Evolutionary conservation across 1,139 yeast genomes (phyloP).

Genomic region (Hyphopichia pseudoburtonii): DNA sequence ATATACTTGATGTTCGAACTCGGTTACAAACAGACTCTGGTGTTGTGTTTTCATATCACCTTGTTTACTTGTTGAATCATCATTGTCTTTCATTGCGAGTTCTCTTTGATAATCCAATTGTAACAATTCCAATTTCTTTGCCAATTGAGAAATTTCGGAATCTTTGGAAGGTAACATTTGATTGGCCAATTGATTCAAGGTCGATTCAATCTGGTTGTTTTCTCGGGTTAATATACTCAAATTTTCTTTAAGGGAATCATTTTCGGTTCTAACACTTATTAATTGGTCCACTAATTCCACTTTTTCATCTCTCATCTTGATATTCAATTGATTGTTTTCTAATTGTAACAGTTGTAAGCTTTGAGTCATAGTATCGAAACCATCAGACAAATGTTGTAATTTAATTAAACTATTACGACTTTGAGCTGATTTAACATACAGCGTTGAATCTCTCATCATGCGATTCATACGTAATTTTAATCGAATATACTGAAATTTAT

Average conservation of each 20-base stretch:
- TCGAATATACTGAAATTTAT: conserved; percentile 46
- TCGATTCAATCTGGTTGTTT: conserved; percentile 16
- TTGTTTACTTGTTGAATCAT: no score
- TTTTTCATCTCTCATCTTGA: conserved; percentile 6
- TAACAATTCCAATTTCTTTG: conserved; percentile 13
- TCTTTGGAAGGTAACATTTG: conserved; percentile 23
- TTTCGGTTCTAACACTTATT: conserved; percentile 16
- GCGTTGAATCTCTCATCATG: conserved; percentile 18
- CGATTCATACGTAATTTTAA: conserved; percentile 28
- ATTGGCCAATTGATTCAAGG: conserved; percentile 15
- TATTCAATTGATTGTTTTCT: conserved; percentile 12
- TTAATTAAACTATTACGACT: conserved; percentile 5
- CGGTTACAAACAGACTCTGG: conserved; percentile 6
- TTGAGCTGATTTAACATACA: conserved; percentile 7
- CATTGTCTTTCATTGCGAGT: no score
- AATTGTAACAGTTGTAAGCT: conserved; percentile 6
- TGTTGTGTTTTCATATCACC: conserved; percentile 1
- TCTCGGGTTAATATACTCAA: conserved; percentile 22
- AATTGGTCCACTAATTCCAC: conserved; percentile 6
- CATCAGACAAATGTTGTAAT: conserved; percentile 2
- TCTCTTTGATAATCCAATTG: conserved; percentile 3
- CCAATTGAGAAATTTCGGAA: conserved; percentile 21
- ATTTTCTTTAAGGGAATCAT: conserved; percentile 24
- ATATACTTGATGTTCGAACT: conserved; percentile 21
- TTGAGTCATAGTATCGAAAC: conserved; percentile 2